Conservation (phyloP, 441 rosid species). For the Lepidium campestre region DNA sequence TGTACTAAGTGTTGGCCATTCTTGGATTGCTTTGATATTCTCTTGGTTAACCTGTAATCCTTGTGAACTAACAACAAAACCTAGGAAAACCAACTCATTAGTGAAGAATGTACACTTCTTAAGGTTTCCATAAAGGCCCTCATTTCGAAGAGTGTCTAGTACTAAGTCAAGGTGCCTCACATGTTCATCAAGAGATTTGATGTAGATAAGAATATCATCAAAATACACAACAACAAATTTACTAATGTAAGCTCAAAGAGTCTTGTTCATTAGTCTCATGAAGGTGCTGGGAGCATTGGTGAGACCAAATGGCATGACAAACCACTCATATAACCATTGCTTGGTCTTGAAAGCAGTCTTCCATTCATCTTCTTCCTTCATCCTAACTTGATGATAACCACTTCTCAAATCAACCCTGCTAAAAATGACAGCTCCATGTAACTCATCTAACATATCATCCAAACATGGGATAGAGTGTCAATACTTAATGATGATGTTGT, state of each 20-base stretch:
- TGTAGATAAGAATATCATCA: background rate
- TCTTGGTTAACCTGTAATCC: background rate
- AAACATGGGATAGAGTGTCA: background rate
- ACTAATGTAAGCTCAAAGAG: background rate
- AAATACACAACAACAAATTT: background rate
- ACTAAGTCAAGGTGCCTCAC: background rate
- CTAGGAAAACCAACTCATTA: background rate
- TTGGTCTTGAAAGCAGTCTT: background rate
- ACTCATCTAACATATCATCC: background rate
- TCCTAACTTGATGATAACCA: background rate
- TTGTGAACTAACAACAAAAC: background rate
- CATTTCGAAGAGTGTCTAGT: accelerated
- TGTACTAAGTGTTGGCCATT: background rate
- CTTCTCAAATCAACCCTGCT: too few species aligned
- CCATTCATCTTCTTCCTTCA: background rate
- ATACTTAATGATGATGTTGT: too few species aligned
- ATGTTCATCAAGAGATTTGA: background rate
- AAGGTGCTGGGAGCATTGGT: background rate
- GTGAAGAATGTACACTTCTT: background rate
- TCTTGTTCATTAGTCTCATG: background rate
- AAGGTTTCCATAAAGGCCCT: background rate
- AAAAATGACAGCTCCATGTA: too few species aligned
- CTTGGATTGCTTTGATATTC: background rate
- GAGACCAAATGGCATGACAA: background rate
- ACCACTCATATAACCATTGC: background rate